These are phyloP conservation scores for Quercus variabilis DNA, from an alignment of 306 rosid species.

Conservation along the genomic window DNA sequence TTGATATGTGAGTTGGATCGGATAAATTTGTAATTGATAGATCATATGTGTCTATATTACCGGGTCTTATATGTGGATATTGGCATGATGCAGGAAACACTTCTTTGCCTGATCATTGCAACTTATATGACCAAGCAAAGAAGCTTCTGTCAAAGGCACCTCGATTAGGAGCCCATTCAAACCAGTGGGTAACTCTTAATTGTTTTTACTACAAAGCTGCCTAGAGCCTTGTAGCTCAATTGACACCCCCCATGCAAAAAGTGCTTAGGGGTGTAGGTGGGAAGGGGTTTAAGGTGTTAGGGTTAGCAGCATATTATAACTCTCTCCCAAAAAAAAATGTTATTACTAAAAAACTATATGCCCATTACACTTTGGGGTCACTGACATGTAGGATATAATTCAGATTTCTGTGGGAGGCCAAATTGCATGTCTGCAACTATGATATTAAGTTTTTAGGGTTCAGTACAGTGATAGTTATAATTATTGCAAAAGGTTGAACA, in stretches of 20 bases:
- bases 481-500: not conserved
- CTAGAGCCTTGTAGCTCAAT: no score
- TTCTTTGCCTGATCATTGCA: constrained; percentile 83
- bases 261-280: no score
- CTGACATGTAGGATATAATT: not conserved
- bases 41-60: not conserved
- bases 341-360: not conserved
- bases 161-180: constrained; percentile 95
- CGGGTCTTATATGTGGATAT: constrained; percentile 20
- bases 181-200: constrained; percentile 60
- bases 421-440: not conserved
- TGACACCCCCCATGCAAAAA: no score
- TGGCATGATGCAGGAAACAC: constrained; percentile 75
- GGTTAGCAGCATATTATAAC: no score
- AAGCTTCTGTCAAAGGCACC: constrained; percentile 98
- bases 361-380: not conserved
- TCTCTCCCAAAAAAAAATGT: no score
- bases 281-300: no score
- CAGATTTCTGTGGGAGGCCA: not conserved
- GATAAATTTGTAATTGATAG: not conserved
- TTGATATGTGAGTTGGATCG: no score
- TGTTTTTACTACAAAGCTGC: not conserved
- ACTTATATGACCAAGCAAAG: constrained; percentile 89
- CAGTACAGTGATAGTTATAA: not conserved
- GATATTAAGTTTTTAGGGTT: not conserved